A percentile compares a stretch with the other conserved stretches of the same genome.
phyloP scores from a whole-genome alignment of 2,329 filamentous ascomycete species.

The Penicillium glabrum region DNA sequence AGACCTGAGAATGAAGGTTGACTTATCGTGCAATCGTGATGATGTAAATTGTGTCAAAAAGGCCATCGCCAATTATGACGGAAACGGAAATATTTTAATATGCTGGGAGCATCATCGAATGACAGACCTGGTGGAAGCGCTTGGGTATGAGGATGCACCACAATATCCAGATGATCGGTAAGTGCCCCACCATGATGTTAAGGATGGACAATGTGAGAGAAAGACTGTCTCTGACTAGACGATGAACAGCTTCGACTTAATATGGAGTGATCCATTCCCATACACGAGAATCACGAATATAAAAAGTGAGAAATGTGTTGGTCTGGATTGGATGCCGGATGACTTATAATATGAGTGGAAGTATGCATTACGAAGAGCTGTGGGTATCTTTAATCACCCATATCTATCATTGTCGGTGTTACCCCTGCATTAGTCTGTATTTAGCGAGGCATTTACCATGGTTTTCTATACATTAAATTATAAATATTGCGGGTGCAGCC shows the following conservation, averaged over 20 bases:
- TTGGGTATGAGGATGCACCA: slow-evolving; percentile 6
- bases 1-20: slow-evolving; percentile 6
- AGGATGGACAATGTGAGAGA: background rate
- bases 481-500: background rate
- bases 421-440: no score
- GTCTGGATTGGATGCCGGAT: slow-evolving; percentile 1
- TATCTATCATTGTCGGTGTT: no score
- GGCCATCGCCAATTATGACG: background rate
- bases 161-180: slow-evolving; percentile 7
- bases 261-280: slow-evolving; percentile 8
- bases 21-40: slow-evolving; percentile 7
- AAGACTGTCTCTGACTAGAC: background rate
- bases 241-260: slow-evolving; percentile 5
- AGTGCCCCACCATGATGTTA: background rate
- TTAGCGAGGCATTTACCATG: background rate
- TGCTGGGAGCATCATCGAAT: slow-evolving; percentile 11
- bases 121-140: slow-evolving; percentile 3
- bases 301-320: slow-evolving; percentile 7
- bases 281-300: slow-evolving; percentile 6
- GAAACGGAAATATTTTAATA: slow-evolving; percentile 8
- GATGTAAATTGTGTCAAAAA: slow-evolving; percentile 5
- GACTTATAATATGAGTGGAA: background rate
- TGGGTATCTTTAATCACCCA: no score
- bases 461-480: no score
- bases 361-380: background rate